Evolutionary conservation across 495 filamentous ascomycete genomes (phyloP).

Genomic region (Trichoderma orchidacearum): DNA sequence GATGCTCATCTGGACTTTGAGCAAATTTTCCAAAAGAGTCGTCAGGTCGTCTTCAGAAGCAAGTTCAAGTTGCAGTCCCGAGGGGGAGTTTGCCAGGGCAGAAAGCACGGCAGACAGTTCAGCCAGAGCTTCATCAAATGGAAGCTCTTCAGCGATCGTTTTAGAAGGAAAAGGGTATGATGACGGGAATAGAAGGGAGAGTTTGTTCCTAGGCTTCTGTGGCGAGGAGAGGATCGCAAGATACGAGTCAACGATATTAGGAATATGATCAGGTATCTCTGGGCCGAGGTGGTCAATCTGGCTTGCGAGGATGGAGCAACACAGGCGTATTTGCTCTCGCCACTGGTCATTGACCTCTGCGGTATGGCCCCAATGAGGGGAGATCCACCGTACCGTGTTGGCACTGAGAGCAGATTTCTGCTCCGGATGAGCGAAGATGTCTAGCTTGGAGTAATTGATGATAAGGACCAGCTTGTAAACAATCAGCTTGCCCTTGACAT

Average conservation of each 20-base stretch:
- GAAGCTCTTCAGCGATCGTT: constrained; percentile 41
- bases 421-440: constrained; percentile 64
- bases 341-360: constrained; percentile 68
- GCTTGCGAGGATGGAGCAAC: constrained; percentile 77
- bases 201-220: constrained; percentile 47
- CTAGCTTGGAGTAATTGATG: constrained; percentile 70
- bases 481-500: constrained; percentile 85
- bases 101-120: constrained; percentile 83
- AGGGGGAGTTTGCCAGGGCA: constrained; percentile 58
- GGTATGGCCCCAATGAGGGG: constrained; percentile 80
- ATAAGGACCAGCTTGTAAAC: constrained; percentile 88
- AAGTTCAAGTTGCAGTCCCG: constrained; percentile 46
- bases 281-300: constrained; percentile 68
- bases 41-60: constrained; percentile 64
- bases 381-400: constrained; percentile 82
- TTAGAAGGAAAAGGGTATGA: constrained; percentile 80
- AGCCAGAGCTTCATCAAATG: constrained; percentile 80
- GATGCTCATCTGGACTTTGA: constrained; percentile 80
- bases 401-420: constrained; percentile 58
- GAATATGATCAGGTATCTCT: constrained; percentile 73
- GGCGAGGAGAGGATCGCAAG: constrained; percentile 53
- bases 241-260: constrained; percentile 84
- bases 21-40: constrained; percentile 55
- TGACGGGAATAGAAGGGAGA: constrained; percentile 81
- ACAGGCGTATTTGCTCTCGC: constrained; percentile 83